Evolutionary conservation across 1,139 yeast genomes (phyloP).

Genomic region (Debaryomycetaceae sp.): DNA sequence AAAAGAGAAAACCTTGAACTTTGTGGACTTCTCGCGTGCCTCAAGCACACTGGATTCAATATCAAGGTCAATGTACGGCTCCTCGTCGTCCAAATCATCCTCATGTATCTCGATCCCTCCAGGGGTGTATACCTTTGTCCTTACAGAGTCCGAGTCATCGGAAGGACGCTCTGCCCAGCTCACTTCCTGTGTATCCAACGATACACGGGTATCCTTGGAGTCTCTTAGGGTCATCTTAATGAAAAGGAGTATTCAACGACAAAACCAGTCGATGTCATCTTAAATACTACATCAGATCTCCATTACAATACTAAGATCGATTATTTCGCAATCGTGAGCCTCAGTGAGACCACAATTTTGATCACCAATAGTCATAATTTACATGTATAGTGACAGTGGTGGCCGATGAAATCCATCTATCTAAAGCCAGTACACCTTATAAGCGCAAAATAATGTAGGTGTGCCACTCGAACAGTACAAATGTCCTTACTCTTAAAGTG

Average conservation of each 20-base stretch:
- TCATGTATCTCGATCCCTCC: not conserved
- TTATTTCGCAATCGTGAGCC: not conserved
- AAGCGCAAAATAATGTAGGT: not conserved
- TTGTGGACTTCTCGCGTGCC: slow-evolving; percentile 16
- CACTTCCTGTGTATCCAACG: not conserved
- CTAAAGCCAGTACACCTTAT: not conserved
- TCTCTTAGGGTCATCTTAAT: not conserved
- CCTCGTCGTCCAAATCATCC: not conserved
- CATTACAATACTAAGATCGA: not conserved
- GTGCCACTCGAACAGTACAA: not conserved
- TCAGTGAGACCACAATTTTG: not conserved
- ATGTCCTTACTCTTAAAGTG: not conserved
- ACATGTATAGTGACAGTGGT: too few relatives aligned
- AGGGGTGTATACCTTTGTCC: not conserved
- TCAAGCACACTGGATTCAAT: slow-evolving; percentile 29
- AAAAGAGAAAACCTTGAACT: slow-evolving; percentile 27
- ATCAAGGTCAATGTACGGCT: slow-evolving; percentile 28
- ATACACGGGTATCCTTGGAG: not conserved
- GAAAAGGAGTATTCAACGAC: not conserved
- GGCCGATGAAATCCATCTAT: not conserved
- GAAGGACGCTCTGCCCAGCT: not conserved
- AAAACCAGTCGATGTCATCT: not conserved
- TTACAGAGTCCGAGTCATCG: not conserved
- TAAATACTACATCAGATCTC: not conserved
- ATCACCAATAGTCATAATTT: not conserved